Percentiles rank a stretch among this genome's conserved stretches.
phyloP scores from a whole-genome alignment of 2,329 filamentous ascomycete species.

The Chrysoporthe puriensis region DNA sequence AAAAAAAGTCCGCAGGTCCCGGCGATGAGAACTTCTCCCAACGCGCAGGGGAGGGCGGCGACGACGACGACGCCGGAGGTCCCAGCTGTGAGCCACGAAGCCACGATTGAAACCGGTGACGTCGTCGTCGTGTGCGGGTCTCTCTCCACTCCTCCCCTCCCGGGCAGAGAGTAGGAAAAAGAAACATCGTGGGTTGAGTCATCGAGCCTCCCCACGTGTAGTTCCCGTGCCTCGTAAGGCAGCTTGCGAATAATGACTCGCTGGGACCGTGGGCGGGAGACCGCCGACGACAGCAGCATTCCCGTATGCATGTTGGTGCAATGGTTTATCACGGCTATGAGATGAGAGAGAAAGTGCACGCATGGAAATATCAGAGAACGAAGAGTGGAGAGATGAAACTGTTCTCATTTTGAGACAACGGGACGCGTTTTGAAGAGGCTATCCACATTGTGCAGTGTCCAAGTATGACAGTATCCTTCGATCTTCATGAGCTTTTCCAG shows the following conservation, averaged over 20 bases:
- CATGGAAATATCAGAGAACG: not conserved
- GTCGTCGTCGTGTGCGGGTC: constrained; percentile 2
- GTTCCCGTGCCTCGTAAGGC: not conserved
- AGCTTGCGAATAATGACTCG: not conserved
- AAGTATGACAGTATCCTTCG: not conserved
- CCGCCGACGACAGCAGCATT: not conserved
- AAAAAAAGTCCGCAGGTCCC: no score
- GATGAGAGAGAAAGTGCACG: not conserved
- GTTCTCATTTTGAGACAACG: constrained; percentile 23
- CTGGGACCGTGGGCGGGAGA: not conserved
- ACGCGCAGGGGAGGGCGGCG: not conserved
- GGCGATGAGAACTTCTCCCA: no score
- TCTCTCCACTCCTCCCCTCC: not conserved
- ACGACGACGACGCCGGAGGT: not conserved
- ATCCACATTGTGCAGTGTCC: constrained; percentile 19
- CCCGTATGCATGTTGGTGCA: not conserved
- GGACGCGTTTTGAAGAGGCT: constrained; percentile 19
- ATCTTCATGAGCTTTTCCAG: not conserved
- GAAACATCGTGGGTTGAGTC: not conserved
- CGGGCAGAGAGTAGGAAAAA: not conserved
- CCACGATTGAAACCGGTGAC: constrained; percentile 8
- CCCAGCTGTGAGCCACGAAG: not conserved
- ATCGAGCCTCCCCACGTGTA: constrained; percentile 1
- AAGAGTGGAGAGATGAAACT: constrained; percentile 21
- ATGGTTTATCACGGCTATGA: not conserved